Base-by-base conservation (phyloP, 768 basidiomycete genomes). In the Termitomyces sp. region DNA sequence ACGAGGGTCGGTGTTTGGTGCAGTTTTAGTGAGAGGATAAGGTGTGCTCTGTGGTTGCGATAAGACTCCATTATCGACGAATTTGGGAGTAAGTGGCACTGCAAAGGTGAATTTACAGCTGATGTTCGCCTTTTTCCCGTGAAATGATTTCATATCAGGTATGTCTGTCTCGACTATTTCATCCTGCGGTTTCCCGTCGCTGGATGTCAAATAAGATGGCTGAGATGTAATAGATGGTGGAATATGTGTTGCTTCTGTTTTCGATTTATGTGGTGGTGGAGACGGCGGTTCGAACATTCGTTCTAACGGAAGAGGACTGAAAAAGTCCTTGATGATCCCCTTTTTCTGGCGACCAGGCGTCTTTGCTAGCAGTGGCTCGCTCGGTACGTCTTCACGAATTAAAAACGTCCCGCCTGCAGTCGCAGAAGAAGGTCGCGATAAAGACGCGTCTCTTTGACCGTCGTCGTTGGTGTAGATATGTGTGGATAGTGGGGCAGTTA, bases 261-360 rank as follows among this genome's bases (percentile, higher is more conserved):
- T 48, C 9, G 65, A 63, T 18, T 71, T 66, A 6, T 88, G 89
- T 3, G 90, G 90, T 3, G 89, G 91, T 4, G 92, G 92, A 7
- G 93, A 91, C 1, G 95, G 95, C 8, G 95, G 95, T 61, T 95
- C 91, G 64, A 96, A 97, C 91, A 97, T 93, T 57, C 81, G 82
- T 72, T 97, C 94, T 9, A 97, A 78, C 27, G 88, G 87, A 55
- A 94, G 70, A 0, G 93, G 93, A 57, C 87, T 92, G 76, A 98
- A 98, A 68, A 98, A 84, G 72, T 90, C 86, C 72, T 89, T 93
- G 48, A 86, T 80, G 41, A 75, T 65, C n/a, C 76, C 74, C 60
- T 84, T 87, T 69, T 84, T 85, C 60, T 77, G 72, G 45, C 76
- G 75, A 24, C 83, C 86, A 9, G 88, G 88, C 11, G 88, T 88